phyloP scores from a whole-genome alignment of 2,329 filamentous ascomycete genomes.

The Didymosphaeria variabile region DNA sequence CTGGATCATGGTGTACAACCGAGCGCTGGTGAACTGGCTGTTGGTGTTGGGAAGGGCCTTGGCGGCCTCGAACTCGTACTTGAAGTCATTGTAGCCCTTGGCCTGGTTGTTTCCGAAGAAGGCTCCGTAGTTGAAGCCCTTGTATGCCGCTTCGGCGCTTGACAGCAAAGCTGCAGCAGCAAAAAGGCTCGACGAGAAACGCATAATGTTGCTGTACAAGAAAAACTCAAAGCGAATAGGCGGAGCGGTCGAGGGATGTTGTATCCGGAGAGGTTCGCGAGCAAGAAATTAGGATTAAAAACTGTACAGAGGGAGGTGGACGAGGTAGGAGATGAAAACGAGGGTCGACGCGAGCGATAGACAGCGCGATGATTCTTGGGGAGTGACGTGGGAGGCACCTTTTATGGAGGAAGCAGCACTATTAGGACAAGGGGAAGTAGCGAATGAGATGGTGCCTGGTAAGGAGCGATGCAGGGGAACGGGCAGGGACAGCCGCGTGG shows the following conservation, averaged over 20 bases:
- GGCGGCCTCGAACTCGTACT: slow-evolving; percentile 73
- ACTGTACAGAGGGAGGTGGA: slow-evolving; percentile 14
- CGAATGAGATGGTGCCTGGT: slow-evolving; percentile 20
- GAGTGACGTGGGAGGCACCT: slow-evolving; percentile 23
- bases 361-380: slow-evolving; percentile 12
- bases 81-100: slow-evolving; percentile 72
- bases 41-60: slow-evolving; percentile 69
- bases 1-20: slow-evolving; percentile 81
- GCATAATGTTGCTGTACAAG: slow-evolving; percentile 38
- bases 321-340: slow-evolving; percentile 12
- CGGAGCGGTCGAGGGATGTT: not conserved
- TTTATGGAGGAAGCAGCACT: slow-evolving; percentile 20
- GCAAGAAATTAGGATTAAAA: slow-evolving; percentile 21
- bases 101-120: slow-evolving; percentile 67
- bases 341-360: slow-evolving; percentile 13
- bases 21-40: slow-evolving; percentile 71
- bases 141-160: slow-evolving; percentile 47
- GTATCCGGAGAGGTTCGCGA: not conserved
- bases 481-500: slow-evolving; percentile 10
- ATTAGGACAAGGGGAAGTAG: slow-evolving; percentile 15
- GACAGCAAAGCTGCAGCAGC: slow-evolving; percentile 52
- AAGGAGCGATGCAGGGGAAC: slow-evolving; percentile 19
- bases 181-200: slow-evolving; percentile 43
- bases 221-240: slow-evolving; percentile 9
- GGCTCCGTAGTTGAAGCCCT: slow-evolving; percentile 78